Percentiles rank a stretch among this genome's conserved stretches.
Evolutionary conservation across 306 rosid species (phyloP).

Genomic region (Abrus precatorius): DNA sequence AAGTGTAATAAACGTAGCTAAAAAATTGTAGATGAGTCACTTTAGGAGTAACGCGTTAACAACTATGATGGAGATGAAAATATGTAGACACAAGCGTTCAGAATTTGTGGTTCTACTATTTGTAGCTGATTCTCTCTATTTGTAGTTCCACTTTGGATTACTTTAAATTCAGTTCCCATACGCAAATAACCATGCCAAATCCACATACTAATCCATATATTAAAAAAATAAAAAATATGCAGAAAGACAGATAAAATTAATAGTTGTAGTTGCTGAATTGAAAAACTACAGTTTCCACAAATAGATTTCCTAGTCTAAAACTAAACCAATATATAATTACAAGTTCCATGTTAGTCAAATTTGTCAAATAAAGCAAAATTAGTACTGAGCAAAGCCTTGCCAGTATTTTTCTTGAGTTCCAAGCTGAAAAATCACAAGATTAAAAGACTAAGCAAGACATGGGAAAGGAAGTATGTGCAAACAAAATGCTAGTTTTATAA

Average conservation of each 20-base stretch:
- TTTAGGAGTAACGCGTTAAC: no score
- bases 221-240: neutral
- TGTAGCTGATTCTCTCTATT: no score
- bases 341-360: conserved; percentile 26
- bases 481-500: neutral
- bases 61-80: no score
- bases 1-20: no score
- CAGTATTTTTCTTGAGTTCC: conserved; percentile 45
- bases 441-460: conserved; percentile 6
- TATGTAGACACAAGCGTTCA: no score
- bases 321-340: conserved; percentile 38
- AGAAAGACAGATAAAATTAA: neutral
- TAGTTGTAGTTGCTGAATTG: conserved; percentile 19
- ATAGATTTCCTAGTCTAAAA: conserved; percentile 45
- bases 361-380: conserved; percentile 46
- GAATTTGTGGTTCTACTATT: no score
- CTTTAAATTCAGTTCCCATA: neutral
- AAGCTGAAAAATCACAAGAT: conserved; percentile 43
- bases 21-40: no score
- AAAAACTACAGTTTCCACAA: conserved; percentile 27
- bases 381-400: conserved; percentile 43
- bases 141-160: neutral
- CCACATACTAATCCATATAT: conserved; percentile 9
- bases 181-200: conserved; percentile 6
- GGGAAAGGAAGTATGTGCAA: neutral